Evolutionary conservation across 2,329 filamentous ascomycete species (phyloP).

Genomic region (Colletotrichum sp.): DNA sequence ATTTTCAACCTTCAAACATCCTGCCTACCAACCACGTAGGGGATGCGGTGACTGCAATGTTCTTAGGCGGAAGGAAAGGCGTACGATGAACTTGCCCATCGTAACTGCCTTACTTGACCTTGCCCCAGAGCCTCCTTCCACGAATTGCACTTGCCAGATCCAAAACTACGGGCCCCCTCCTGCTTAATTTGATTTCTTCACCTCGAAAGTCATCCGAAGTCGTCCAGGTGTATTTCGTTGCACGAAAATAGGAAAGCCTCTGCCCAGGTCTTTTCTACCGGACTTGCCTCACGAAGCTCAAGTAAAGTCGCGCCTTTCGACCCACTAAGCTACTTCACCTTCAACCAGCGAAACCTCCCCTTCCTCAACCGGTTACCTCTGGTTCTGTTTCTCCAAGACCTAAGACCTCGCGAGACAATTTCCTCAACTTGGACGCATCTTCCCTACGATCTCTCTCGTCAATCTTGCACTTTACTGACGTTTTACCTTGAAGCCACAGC

Average conservation of each 20-base stretch:
- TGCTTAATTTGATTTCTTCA: neutral
- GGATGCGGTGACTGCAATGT: neutral
- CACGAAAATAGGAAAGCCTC: neutral
- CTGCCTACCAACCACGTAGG: neutral
- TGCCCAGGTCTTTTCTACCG: neutral
- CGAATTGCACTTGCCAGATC: neutral
- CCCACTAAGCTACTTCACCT: neutral
- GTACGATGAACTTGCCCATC: neutral
- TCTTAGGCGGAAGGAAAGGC: neutral
- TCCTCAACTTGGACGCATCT: neutral
- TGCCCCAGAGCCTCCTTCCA: neutral
- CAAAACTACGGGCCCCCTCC: neutral
- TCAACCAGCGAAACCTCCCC: neutral
- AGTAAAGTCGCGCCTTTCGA: neutral
- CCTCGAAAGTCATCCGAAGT: neutral
- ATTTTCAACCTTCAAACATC: neutral
- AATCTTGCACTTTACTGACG: neutral
- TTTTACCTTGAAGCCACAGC: neutral
- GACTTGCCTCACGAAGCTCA: neutral
- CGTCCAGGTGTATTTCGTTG: neutral
- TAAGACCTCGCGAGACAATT: neutral
- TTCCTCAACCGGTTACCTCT: neutral
- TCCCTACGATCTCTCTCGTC: neutral
- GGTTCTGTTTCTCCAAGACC: neutral
- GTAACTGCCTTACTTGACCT: neutral